These are phyloP conservation scores for Cnidoscolus chayamansa DNA, from an alignment of 441 rosid genomes.

Conservation along the genomic window DNA sequence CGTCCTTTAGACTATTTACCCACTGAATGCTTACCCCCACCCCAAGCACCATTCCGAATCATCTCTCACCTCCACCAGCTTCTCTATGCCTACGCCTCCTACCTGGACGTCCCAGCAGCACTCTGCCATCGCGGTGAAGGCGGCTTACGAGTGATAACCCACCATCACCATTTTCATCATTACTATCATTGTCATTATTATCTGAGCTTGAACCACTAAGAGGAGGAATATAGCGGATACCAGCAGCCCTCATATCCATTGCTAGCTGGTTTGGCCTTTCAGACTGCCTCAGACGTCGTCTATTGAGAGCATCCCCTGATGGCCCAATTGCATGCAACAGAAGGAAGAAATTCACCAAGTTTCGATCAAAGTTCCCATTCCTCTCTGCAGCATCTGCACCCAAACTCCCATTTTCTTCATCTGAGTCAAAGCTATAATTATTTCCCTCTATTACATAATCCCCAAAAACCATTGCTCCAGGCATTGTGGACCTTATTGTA, in stretches of 20 bases:
- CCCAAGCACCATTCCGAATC: conserved; percentile 10
- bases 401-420: conserved; percentile 39
- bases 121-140: conserved; percentile 55
- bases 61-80: conserved; percentile 34
- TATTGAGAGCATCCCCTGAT: conserved; percentile 46
- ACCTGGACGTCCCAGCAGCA: conserved; percentile 59
- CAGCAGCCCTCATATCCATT: conserved; percentile 34
- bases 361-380: conserved; percentile 42
- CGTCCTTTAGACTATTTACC: conserved; percentile 26
- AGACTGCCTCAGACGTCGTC: conserved; percentile 41
- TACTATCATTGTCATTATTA: conserved; percentile 34
- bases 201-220: conserved; percentile 38
- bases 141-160: conserved; percentile 56
- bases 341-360: conserved; percentile 55
- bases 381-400: conserved; percentile 38
- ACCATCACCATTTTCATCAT: conserved; percentile 28
- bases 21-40: conserved; percentile 1
- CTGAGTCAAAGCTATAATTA: conserved; percentile 42
- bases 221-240: conserved; percentile 25
- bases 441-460: conserved; percentile 79
- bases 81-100: conserved; percentile 77
- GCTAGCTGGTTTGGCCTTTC: conserved; percentile 28
- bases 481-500: conserved; percentile 81
- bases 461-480: conserved; percentile 82
- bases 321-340: conserved; percentile 67